Conservation (phyloP, 1,284 basidiomycete species). For the Coriolopsis trogii region DNA sequence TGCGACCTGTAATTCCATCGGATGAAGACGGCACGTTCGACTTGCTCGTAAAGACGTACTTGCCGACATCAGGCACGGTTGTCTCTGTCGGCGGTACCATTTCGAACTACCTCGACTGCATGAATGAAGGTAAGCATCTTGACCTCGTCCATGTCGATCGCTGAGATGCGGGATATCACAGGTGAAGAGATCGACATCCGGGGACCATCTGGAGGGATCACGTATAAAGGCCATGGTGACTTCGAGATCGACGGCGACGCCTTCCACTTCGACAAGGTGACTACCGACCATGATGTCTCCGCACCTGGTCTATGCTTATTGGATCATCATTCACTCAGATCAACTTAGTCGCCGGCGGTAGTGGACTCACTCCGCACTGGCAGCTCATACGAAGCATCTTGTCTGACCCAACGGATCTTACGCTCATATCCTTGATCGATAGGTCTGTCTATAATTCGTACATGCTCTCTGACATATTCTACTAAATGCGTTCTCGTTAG, state of each 20-base stretch:
- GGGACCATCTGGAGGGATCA: conserved; percentile 29
- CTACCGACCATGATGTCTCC: too few species aligned
- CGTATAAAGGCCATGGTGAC: conserved; percentile 21
- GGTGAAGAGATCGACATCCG: conserved; percentile 31
- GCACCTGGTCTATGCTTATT: too few species aligned
- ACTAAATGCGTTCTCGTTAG: conserved; percentile 3
- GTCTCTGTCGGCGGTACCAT: conserved; percentile 28
- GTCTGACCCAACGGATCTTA: conserved; percentile 19
- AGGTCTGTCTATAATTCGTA: conserved; percentile 8
- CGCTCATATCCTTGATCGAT: conserved; percentile 25
- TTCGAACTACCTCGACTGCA: conserved; percentile 31
- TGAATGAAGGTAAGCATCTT: conserved; percentile 22
- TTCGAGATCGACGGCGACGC: conserved; percentile 25
- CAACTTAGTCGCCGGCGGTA: conserved; percentile 30
- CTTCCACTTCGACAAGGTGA: conserved; percentile 24
- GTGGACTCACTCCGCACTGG: conserved; percentile 30
- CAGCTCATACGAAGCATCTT: conserved; percentile 30
- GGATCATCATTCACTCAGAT: too few species aligned
- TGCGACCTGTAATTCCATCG: conserved; percentile 23
- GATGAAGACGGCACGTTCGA: conserved; percentile 32
- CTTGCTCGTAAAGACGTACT: conserved; percentile 31
- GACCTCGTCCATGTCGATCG: too few species aligned
- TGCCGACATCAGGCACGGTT: conserved; percentile 16
- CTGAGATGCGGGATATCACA: not conserved
- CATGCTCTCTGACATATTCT: not conserved